Percentiles rank a stretch among this genome's conserved stretches.
Evolutionary conservation across 2,329 filamentous ascomycete genomes (phyloP).

Genomic region (Colletotrichum magnum): DNA sequence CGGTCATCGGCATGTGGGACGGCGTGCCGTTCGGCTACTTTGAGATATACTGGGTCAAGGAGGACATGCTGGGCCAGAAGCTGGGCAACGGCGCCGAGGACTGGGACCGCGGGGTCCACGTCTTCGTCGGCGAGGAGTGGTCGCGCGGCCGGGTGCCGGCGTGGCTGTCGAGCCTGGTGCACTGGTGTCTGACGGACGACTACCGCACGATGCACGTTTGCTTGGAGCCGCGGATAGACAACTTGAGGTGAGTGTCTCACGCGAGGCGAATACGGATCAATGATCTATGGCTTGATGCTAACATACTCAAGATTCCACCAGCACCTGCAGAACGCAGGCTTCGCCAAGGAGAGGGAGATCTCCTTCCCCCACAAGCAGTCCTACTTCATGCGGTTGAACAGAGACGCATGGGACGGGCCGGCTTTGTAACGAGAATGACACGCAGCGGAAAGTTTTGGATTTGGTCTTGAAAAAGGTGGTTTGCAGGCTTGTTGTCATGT

Average conservation of each 20-base stretch:
- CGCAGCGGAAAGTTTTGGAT: background rate
- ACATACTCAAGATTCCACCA: constrained; percentile 51
- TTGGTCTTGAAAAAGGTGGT: background rate
- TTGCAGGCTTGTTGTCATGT: background rate
- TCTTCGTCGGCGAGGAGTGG: constrained; percentile 92
- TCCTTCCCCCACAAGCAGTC: constrained; percentile 93
- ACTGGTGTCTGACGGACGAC: constrained; percentile 85
- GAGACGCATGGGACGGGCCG: constrained; percentile 86
- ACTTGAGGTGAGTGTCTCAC: constrained; percentile 76
- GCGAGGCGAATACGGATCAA: too few species aligned
- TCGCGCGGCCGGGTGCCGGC: constrained; percentile 84
- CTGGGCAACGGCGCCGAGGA: constrained; percentile 77
- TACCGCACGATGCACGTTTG: constrained; percentile 85
- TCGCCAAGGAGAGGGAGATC: constrained; percentile 88
- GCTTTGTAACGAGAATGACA: constrained; percentile 58
- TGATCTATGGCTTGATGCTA: background rate
- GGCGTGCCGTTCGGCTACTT: constrained; percentile 97
- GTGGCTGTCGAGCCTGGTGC: constrained; percentile 90
- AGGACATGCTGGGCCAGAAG: constrained; percentile 82
- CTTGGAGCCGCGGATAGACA: constrained; percentile 93
- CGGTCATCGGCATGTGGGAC: constrained; percentile 93
- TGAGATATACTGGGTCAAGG: constrained; percentile 98
- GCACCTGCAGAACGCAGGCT: constrained; percentile 83
- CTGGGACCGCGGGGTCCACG: constrained; percentile 90
- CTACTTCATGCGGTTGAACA: constrained; percentile 83